Base-by-base conservation (phyloP, 257 asterid genomes). In the Rhazya stricta region DNA sequence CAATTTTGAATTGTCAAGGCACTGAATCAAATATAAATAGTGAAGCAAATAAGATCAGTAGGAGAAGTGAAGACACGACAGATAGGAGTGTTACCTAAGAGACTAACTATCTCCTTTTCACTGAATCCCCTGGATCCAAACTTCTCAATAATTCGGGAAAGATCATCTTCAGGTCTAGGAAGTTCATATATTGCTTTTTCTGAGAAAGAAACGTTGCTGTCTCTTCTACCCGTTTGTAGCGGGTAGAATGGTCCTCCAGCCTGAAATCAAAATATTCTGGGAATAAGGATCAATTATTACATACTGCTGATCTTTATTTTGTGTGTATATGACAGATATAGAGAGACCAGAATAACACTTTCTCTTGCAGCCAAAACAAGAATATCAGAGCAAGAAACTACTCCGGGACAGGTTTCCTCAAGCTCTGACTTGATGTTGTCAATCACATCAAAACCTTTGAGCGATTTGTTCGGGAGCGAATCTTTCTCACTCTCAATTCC, bases 221-320 rank as follows among this genome's bases (percentile, higher is more conserved):
- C 96, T 79, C 67, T 81, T 79, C 97, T 81, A 29, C 97, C 98
- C 0, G 96, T 93, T 67, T 56, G 72, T 76, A 90, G 79, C 19
- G 96, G 97, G 78, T 89, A 91, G 88, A 86, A 93, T 2, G 96
- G 96, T 36, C 98, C 97, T 29, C 96, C 96, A 56, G 84, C 87
- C 98, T 93, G 89, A 71, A 85, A 82, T 79, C 73, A 57, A 77
- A 75, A 76, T 32, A 69, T 62, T 70, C 25, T 27, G 23, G 27
- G 8, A 34, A 23, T 56, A 15, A 68, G 60, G 19, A 36, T 30
- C n/a, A 27, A 29, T 18, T 18, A 71, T 45, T 11, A 32, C 1
- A 34, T n/a, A 12, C 2, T 39, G 43, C 7, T 39, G 4, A 9
- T 39, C 43, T 4, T 39, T 39, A 4, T 39, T 56, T 27, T 7